Evolutionary conservation across 2,329 filamentous ascomycete species (phyloP).

Genomic region (Ascochyta rabiei): DNA sequence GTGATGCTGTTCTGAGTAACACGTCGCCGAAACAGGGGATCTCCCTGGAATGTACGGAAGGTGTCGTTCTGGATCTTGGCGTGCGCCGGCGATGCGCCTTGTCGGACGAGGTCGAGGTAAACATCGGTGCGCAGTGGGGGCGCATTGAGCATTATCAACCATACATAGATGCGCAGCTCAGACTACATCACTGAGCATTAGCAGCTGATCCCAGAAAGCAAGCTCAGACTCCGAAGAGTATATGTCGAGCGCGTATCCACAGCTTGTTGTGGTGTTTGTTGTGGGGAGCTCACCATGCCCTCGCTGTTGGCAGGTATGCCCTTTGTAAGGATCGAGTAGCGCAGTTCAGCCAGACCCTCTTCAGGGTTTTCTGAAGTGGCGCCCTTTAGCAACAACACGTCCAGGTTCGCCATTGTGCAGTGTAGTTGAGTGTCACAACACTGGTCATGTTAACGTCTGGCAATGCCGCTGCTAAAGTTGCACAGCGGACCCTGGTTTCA

Average conservation of each 20-base stretch:
- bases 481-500: conserved; percentile 3
- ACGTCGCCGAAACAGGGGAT: conserved; percentile 93
- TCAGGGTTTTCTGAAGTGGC: conserved; percentile 73
- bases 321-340: conserved; percentile 75
- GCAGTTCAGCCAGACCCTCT: conserved; percentile 71
- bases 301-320: conserved; percentile 79
- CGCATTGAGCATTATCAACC: conserved; percentile 91
- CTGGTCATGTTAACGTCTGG: not conserved
- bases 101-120: conserved; percentile 89
- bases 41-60: conserved; percentile 93
- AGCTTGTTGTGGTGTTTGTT: not conserved
- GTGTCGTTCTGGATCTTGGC: conserved; percentile 98
- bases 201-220: not conserved
- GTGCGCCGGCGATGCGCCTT: conserved; percentile 92
- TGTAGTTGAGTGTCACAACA: conserved; percentile 14
- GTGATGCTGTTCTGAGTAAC: conserved; percentile 96
- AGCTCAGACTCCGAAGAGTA: not conserved
- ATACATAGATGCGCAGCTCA: conserved; percentile 89
- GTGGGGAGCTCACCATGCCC: conserved; percentile 68
- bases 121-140: conserved; percentile 83
- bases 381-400: conserved; percentile 79
- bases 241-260: not conserved
- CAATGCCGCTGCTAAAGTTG: conserved; percentile 5
- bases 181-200: conserved; percentile 63
- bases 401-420: conserved; percentile 58